These are phyloP conservation scores for Dactylellina parvicollis DNA, from an alignment of 2,329 filamentous ascomycete species.

Conservation along the genomic window DNA sequence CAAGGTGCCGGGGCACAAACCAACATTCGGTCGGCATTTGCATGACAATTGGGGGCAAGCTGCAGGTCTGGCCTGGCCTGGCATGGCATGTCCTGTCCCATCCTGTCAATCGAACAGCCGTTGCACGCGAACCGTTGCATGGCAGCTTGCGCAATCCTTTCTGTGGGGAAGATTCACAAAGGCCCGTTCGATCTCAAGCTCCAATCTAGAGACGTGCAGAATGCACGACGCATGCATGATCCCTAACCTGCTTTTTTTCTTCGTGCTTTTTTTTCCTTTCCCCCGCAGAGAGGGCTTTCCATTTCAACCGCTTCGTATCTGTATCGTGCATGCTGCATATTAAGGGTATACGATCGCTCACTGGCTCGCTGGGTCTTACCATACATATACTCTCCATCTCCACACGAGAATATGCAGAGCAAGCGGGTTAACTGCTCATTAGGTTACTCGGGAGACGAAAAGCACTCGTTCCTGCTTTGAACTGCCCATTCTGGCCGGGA, in stretches of 20 bases:
- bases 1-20: neutral
- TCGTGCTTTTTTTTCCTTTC: neutral
- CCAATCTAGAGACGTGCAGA: slow-evolving; percentile 28
- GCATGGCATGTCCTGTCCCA: neutral
- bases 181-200: neutral
- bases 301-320: neutral
- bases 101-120: neutral
- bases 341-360: slow-evolving; percentile 31
- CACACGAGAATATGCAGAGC: neutral
- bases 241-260: slow-evolving; percentile 19
- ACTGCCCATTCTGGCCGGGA: slow-evolving; percentile 32
- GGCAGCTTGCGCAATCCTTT: slow-evolving; percentile 32
- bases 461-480: slow-evolving; percentile 10
- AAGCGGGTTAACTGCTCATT: slow-evolving; percentile 1
- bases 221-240: slow-evolving; percentile 50
- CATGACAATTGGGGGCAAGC: neutral
- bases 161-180: slow-evolving; percentile 11
- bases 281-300: neutral
- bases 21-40: neutral
- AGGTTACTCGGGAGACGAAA: slow-evolving; percentile 29
- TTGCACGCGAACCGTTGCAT: slow-evolving; percentile 18
- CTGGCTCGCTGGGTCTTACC: slow-evolving; percentile 15
- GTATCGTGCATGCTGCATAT: slow-evolving; percentile 41
- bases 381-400: neutral
- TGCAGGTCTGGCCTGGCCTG: neutral